Conservation (phyloP, 768 basidiomycete genomes). For the Leucogyrophana mollusca region DNA sequence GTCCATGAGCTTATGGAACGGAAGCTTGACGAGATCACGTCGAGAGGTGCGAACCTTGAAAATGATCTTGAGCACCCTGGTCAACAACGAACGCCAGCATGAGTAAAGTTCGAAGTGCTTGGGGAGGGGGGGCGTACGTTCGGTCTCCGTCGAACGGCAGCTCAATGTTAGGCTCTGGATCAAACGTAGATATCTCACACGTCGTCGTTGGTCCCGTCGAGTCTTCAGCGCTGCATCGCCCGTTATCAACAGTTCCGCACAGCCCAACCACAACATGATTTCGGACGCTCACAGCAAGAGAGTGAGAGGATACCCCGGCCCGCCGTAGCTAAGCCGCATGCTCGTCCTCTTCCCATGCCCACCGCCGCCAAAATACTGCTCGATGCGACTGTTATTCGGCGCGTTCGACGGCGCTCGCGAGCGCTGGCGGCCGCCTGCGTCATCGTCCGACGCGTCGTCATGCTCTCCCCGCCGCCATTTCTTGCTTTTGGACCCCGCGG, state of each 20-base stretch:
- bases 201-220: slow-evolving; percentile 80
- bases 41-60: slow-evolving; percentile 57
- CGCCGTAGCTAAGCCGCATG: slow-evolving; percentile 82
- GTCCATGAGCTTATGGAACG: slow-evolving; percentile 9
- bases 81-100: slow-evolving; percentile 4
- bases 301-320: slow-evolving; percentile 74
- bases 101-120: slow-evolving; percentile 3
- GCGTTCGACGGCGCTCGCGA: not conserved
- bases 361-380: slow-evolving; percentile 54
- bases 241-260: not conserved
- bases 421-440: slow-evolving; percentile 14
- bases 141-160: slow-evolving; percentile 72
- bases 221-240: slow-evolving; percentile 62
- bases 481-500: slow-evolving; percentile 38
- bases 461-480: slow-evolving; percentile 41
- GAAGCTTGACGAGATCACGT: not conserved
- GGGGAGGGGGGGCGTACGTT: slow-evolving; percentile 47
- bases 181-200: slow-evolving; percentile 84
- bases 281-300: slow-evolving; percentile 67
- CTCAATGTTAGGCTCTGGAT: slow-evolving; percentile 78
- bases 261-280: slow-evolving; percentile 2
- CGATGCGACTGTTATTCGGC: slow-evolving; percentile 36
- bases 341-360: slow-evolving; percentile 65
- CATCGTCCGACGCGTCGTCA: slow-evolving; percentile 47
- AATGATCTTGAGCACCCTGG: slow-evolving; percentile 76